Percentiles rank a stretch among this genome's conserved stretches.
Conservation (phyloP, 2,329 filamentous ascomycete species). For the Alternaria tenuissima region DNA sequence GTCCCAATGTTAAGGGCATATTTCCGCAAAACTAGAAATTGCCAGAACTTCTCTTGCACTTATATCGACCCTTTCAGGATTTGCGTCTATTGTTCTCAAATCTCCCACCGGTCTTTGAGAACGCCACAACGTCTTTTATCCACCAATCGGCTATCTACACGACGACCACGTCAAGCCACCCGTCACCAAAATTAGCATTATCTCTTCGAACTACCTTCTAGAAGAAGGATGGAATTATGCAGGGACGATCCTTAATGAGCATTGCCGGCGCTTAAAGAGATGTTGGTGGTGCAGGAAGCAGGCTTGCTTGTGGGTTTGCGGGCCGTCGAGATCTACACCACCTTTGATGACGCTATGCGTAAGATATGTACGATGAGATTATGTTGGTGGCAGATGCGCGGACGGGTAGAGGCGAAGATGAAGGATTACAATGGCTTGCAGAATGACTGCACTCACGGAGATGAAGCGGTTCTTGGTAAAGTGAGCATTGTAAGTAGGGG, state of each 20-base stretch:
- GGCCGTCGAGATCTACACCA: constrained; percentile 3
- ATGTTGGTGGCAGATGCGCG: constrained; percentile 4
- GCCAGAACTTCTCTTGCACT: not conserved
- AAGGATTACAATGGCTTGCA: constrained; percentile 10
- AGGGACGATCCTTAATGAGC: constrained; percentile 2
- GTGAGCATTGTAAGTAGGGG: not conserved
- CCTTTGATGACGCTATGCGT: not conserved
- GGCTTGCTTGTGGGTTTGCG: constrained; percentile 2
- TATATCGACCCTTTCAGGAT: not conserved
- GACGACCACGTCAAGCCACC: not conserved
- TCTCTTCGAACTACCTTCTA: not conserved
- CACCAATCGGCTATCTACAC: constrained; percentile 12
- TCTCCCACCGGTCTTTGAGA: not conserved
- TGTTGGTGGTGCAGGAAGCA: constrained; percentile 5
- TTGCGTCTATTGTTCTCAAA: not conserved
- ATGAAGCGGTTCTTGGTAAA: constrained; percentile 12
- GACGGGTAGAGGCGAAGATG: constrained; percentile 15
- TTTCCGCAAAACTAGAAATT: not conserved
- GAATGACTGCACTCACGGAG: constrained; percentile 14
- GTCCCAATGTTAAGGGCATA: not conserved
- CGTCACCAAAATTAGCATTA: not conserved
- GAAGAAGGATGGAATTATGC: constrained; percentile 5
- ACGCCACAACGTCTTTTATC: constrained; percentile 12
- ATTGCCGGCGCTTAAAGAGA: not conserved
- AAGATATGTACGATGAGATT: not conserved